phyloP scores from a whole-genome alignment of 768 basidiomycete species.

The Filobasidium floriforme region DNA sequence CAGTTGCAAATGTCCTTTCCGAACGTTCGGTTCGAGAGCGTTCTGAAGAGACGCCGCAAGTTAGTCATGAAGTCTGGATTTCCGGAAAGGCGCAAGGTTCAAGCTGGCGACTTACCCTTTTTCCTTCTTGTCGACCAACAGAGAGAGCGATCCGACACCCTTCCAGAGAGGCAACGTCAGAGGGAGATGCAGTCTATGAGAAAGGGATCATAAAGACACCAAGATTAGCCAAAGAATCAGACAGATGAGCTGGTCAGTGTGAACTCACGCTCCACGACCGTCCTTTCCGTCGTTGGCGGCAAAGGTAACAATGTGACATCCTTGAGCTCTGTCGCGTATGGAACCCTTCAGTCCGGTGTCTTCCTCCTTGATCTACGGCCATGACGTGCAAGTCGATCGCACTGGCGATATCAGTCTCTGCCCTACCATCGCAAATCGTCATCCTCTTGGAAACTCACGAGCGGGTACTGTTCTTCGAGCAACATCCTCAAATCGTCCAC shows the following conservation, averaged over 20 bases:
- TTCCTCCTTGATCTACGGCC: constrained; percentile 52
- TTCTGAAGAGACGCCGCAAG: constrained; percentile 50
- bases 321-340: constrained; percentile 54
- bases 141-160: constrained; percentile 71
- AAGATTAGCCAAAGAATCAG: constrained; percentile 2
- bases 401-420: not conserved
- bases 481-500: constrained; percentile 58
- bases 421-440: not conserved
- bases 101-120: constrained; percentile 60
- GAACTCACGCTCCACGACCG: constrained; percentile 53
- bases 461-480: constrained; percentile 70
- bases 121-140: constrained; percentile 95
- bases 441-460: constrained; percentile 38
- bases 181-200: constrained; percentile 48
- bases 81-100: not conserved
- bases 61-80: not conserved
- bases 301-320: constrained; percentile 58
- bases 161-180: constrained; percentile 94
- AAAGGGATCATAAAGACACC: not conserved
- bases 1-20: constrained; percentile 54
- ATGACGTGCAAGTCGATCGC: not conserved
- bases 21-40: constrained; percentile 76
- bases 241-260: not conserved
- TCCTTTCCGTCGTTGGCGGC: constrained; percentile 47
- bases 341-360: constrained; percentile 54